Conservation (phyloP, 352 stramenopile species). For the Phytophthora colocasiae region DNA sequence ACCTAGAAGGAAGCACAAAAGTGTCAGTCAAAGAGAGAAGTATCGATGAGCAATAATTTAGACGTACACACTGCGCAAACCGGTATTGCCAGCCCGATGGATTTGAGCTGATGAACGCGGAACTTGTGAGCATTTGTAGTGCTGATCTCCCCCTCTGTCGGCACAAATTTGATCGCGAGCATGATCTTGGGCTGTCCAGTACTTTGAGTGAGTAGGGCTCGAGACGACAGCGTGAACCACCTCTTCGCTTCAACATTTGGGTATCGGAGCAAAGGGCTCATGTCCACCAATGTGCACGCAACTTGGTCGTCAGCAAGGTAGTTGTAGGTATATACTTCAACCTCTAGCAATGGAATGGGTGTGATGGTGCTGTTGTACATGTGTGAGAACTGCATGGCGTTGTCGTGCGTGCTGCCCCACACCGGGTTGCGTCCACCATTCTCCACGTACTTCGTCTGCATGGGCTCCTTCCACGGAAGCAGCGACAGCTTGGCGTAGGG, state of each 20-base stretch:
- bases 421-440: conserved; percentile 77
- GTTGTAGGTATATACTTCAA: conserved; percentile 89
- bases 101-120: conserved; percentile 88
- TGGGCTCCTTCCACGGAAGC: conserved; percentile 85
- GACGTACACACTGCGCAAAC: conserved; percentile 78
- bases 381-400: conserved; percentile 85
- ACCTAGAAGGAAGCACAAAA: conserved; percentile 35
- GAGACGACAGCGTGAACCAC: conserved; percentile 85
- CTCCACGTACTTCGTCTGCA: conserved; percentile 81
- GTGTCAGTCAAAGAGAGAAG: neutral
- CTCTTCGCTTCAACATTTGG: conserved; percentile 73
- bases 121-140: conserved; percentile 84
- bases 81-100: conserved; percentile 81
- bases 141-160: conserved; percentile 64
- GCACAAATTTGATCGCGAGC: conserved; percentile 82
- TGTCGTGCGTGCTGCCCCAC: conserved; percentile 78
- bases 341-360: conserved; percentile 81
- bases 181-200: conserved; percentile 69
- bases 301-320: conserved; percentile 84
- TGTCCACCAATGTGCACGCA: conserved; percentile 82
- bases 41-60: neutral
- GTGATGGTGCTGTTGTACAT: conserved; percentile 92
- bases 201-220: conserved; percentile 55
- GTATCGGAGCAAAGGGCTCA: conserved; percentile 82
- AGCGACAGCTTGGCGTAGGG: conserved; percentile 82